Evolutionary conservation across 352 stramenopile genomes (phyloP).

Genomic region (Lagenidium sp.): DNA sequence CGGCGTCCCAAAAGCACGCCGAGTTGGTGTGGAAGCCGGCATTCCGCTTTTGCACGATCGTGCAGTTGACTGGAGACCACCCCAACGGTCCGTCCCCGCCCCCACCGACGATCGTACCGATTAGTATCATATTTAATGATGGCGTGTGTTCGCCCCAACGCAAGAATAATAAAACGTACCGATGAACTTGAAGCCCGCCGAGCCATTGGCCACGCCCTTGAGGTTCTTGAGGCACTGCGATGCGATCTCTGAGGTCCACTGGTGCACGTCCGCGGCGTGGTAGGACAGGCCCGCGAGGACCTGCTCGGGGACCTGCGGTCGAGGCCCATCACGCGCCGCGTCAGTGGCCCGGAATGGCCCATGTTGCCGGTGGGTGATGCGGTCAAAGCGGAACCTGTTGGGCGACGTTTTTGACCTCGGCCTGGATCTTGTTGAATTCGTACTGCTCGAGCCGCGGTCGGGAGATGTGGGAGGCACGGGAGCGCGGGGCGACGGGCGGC

Average conservation of each 20-base stretch:
- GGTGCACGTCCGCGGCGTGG: slow-evolving; percentile 71
- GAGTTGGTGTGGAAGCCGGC: slow-evolving; percentile 82
- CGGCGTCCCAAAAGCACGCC: slow-evolving; percentile 81
- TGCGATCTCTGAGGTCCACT: slow-evolving; percentile 74
- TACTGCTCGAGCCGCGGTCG: no score
- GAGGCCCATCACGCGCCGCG: no score
- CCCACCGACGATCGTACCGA: no score
- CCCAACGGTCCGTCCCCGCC: no score
- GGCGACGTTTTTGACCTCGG: slow-evolving; percentile 82
- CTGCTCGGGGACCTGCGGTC: slow-evolving; percentile 65
- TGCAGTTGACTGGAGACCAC: slow-evolving; percentile 59
- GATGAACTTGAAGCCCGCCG: slow-evolving; percentile 86
- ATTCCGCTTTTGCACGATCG: slow-evolving; percentile 86
- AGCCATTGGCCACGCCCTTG: slow-evolving; percentile 75
- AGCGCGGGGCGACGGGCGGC: no score
- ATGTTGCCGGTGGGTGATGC: no score
- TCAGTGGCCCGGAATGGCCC: no score
- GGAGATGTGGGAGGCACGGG: no score
- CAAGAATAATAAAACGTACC: slow-evolving; percentile 24
- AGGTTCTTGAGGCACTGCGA: slow-evolving; percentile 74
- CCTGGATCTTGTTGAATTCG: slow-evolving; percentile 76
- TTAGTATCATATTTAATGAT: no score
- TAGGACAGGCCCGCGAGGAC: slow-evolving; percentile 58
- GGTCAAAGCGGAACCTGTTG: slow-evolving; percentile 73
- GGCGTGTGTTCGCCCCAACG: no score